Base-by-base conservation (phyloP, 148 eudicot genomes). In the Talinum fruticosum region DNA sequence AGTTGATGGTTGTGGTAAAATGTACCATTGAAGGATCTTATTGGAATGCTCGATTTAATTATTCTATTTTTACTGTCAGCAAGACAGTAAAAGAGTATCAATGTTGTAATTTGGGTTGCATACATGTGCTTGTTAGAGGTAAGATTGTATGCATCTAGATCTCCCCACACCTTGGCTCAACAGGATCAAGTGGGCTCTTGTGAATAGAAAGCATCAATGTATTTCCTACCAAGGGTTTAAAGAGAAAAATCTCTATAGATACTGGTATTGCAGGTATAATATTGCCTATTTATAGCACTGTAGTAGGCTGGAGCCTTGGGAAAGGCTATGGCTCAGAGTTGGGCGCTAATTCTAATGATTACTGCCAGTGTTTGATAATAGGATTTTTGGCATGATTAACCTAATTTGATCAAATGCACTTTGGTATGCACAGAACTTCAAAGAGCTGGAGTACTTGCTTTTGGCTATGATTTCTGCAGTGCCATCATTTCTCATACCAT, bases 401-500 rank as follows among this genome's bases (percentile, higher is more conserved):
- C 29, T 23, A n/a, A 81, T 77, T 23, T 81, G 51, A 64, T 77
- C 14, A 5, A 15, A 26, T 77, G 49, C 16, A 28, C n/a, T 78
- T 21, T 73, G 75, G 32, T 76, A 14, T 87, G 79, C 64, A 67
- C 94, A 96, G 99, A 87, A 85, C 74, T 96, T 96, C 79, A 90
- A 83, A 47, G 99, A 96, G 85, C 86, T 88, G 84, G 99, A 96
- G 78, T 96, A 96, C 85, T 86, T 96, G 78, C 77, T 90, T 53
- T 73, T 93, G 84, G 99, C 90, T 73, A 85, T 93, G 86, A 81
- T 93, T 88, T 96, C 97, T 26, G 97, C 90, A 44, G 78, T 90
- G 16, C 99, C 99, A 38, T 90, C 99, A 36, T 91, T 96, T 57
- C 72, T 84, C n/a, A 82, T 96, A 80, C 99, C 99, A 14, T 36